Evolutionary conservation across 805 yeast species (phyloP).

Genomic region (Danielia reshetovae): DNA sequence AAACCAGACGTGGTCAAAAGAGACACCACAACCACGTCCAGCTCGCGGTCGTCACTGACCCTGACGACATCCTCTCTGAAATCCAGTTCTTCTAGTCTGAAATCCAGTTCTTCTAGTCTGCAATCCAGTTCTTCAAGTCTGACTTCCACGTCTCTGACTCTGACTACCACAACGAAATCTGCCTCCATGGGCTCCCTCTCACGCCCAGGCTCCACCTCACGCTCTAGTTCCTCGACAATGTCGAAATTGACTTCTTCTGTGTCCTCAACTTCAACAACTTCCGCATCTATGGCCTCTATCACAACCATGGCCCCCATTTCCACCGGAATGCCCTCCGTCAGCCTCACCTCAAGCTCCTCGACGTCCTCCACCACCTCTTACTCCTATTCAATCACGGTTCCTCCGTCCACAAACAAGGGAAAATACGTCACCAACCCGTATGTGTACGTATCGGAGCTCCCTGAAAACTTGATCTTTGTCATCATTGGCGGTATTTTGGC

Average conservation of each 20-base stretch:
- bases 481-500: slow-evolving; percentile 35
- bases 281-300: not conserved
- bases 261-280: not conserved
- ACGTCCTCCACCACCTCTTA: slow-evolving; percentile 6
- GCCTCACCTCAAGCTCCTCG: slow-evolving; percentile 14
- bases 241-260: not conserved
- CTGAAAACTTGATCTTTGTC: slow-evolving; percentile 41
- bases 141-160: not conserved
- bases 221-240: not conserved
- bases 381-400: slow-evolving; percentile 9
- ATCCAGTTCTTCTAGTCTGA: not conserved
- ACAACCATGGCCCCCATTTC: slow-evolving; percentile 1
- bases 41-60: not conserved
- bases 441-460: slow-evolving; percentile 20
- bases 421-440: slow-evolving; percentile 11
- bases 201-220: not conserved
- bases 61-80: not conserved
- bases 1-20: not conserved
- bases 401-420: slow-evolving; percentile 4
- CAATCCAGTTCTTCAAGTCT: not conserved
- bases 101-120: not conserved
- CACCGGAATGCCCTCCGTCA: slow-evolving; percentile 12
- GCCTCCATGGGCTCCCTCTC: not conserved
- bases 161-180: not conserved
- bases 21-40: too few relatives aligned